phyloP scores from a whole-genome alignment of 768 basidiomycete genomes.

The Royoungia palumana region DNA sequence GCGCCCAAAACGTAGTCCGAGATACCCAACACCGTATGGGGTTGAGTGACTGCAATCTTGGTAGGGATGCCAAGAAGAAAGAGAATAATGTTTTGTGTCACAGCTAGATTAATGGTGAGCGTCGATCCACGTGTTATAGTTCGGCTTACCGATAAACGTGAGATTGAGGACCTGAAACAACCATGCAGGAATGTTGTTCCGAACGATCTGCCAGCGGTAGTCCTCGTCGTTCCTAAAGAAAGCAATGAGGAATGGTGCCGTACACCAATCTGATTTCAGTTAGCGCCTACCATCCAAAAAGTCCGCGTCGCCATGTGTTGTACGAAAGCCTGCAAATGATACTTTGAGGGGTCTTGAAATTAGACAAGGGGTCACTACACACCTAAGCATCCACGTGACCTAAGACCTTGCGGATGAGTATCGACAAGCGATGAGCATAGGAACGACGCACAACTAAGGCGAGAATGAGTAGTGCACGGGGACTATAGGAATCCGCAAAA shows the following conservation, averaged over 20 bases:
- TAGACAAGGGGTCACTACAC: neutral
- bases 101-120: slow-evolving; percentile 38
- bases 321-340: slow-evolving; percentile 54
- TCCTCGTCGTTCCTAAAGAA: slow-evolving; percentile 72
- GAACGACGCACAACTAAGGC: slow-evolving; percentile 47
- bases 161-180: slow-evolving; percentile 59
- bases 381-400: slow-evolving; percentile 63
- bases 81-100: slow-evolving; percentile 78
- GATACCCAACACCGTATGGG: slow-evolving; percentile 47
- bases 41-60: slow-evolving; percentile 51
- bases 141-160: slow-evolving; percentile 61
- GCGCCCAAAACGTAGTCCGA: slow-evolving; percentile 64
- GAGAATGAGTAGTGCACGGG: slow-evolving; percentile 76
- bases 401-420: slow-evolving; percentile 15
- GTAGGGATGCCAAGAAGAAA: slow-evolving; percentile 65
- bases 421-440: neutral
- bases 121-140: neutral
- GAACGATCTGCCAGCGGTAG: slow-evolving; percentile 85
- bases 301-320: slow-evolving; percentile 80
- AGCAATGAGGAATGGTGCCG: neutral
- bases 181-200: slow-evolving; percentile 51
- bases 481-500: slow-evolving; percentile 50
- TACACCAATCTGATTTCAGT: neutral
- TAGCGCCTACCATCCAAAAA: slow-evolving; percentile 62
- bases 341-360: slow-evolving; percentile 23